phyloP scores from a whole-genome alignment of 768 basidiomycete species.

The Tylopilus rubrobrunneus region DNA sequence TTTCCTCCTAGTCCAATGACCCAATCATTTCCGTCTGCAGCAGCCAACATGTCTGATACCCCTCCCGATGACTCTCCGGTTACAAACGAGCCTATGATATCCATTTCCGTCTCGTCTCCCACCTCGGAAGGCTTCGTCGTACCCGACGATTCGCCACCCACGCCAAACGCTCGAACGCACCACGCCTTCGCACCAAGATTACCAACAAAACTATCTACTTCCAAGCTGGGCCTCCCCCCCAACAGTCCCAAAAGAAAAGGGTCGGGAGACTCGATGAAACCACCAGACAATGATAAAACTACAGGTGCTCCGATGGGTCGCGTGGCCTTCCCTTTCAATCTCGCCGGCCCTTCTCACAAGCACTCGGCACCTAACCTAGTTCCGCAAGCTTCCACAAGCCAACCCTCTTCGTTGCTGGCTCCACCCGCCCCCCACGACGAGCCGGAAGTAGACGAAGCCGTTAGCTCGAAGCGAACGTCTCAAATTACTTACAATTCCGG shows the following conservation, averaged over 20 bases:
- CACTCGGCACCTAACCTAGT: constrained; percentile 18
- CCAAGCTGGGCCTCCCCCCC: constrained; percentile 42
- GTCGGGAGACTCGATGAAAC: constrained; percentile 34
- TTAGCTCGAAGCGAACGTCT: constrained; percentile 56
- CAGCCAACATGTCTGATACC: constrained; percentile 16
- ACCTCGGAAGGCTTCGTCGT: constrained; percentile 33
- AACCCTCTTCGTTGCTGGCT: constrained; percentile 44
- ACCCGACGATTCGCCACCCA: constrained; percentile 36
- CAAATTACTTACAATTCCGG: constrained; percentile 76
- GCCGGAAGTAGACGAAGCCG: constrained; percentile 28
- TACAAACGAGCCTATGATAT: constrained; percentile 34
- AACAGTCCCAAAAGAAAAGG: constrained; percentile 57
- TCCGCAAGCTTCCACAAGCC: constrained; percentile 11
- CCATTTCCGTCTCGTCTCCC: constrained; percentile 48
- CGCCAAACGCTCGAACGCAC: constrained; percentile 57
- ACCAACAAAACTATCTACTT: constrained; percentile 61
- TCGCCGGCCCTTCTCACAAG: constrained; percentile 28
- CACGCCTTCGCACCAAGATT: constrained; percentile 71
- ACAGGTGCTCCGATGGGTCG: constrained; percentile 12
- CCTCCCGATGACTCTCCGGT: constrained; percentile 17
- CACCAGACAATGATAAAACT: constrained; percentile 29
- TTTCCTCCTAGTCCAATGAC: constrained; percentile 29
- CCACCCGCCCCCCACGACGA: constrained; percentile 50
- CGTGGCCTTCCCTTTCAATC: constrained; percentile 30
- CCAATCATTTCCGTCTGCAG: constrained; percentile 42